phyloP scores from a whole-genome alignment of 805 yeast genomes.

The Kodamaea lidongshanica region DNA sequence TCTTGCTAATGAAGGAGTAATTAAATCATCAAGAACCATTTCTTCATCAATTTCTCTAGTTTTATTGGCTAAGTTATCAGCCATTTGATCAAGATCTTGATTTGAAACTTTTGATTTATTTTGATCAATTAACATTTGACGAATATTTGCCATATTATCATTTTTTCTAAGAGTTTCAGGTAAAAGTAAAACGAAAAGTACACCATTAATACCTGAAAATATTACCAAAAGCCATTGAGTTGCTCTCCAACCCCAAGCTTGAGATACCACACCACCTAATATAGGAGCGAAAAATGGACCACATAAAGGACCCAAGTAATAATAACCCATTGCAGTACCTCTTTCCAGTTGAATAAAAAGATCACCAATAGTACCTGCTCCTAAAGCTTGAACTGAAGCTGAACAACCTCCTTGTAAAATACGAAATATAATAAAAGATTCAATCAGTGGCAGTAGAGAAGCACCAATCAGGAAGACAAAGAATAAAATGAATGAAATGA shows the following conservation, averaged over 20 bases:
- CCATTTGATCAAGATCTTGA: slow-evolving; percentile 24
- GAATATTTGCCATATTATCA: slow-evolving; percentile 52
- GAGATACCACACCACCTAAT: slow-evolving; percentile 65
- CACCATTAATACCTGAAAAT: slow-evolving; percentile 48
- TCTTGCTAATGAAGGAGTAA: slow-evolving; percentile 35
- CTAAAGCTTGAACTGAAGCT: slow-evolving; percentile 82
- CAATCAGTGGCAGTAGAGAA: slow-evolving; percentile 56
- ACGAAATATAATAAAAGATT: slow-evolving; percentile 60
- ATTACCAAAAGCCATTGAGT: slow-evolving; percentile 82
- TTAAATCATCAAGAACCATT: slow-evolving; percentile 31
- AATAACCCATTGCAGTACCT: slow-evolving; percentile 75
- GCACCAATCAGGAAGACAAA: slow-evolving; percentile 67
- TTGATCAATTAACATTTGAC: slow-evolving; percentile 31
- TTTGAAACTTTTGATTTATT: slow-evolving; percentile 10
- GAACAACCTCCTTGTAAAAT: slow-evolving; percentile 73
- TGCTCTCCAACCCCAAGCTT: slow-evolving; percentile 79
- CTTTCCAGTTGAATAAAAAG: slow-evolving; percentile 59
- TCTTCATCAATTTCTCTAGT: slow-evolving; percentile 20
- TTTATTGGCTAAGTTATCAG: slow-evolving; percentile 20
- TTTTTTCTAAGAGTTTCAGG: slow-evolving; percentile 77
- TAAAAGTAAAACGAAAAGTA: slow-evolving; percentile 47
- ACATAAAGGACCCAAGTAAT: slow-evolving; percentile 72
- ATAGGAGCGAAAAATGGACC: slow-evolving; percentile 82
- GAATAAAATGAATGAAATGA: slow-evolving; percentile 59
- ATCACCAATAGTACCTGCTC: slow-evolving; percentile 84